phyloP scores from a whole-genome alignment of 495 filamentous ascomycete genomes.

The Penicillium odoratum region DNA sequence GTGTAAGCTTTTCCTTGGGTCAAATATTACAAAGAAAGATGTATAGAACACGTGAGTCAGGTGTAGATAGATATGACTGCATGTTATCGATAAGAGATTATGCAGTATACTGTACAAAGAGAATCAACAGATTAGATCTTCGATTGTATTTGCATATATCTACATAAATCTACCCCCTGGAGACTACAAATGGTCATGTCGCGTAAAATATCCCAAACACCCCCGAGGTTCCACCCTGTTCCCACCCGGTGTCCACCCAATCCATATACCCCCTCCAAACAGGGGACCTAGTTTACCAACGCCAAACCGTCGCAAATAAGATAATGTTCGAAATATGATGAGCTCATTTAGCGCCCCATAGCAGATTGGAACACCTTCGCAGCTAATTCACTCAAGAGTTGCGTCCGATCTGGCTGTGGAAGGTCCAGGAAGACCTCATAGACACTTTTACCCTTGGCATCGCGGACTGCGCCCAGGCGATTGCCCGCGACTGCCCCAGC shows the following conservation, averaged over 20 bases:
- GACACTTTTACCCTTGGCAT: constrained; percentile 91
- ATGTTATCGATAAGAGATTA: constrained; percentile 24
- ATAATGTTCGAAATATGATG: neutral
- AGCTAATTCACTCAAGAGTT: constrained; percentile 72
- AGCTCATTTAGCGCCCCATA: constrained; percentile 29
- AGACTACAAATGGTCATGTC: neutral
- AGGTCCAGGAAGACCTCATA: constrained; percentile 86
- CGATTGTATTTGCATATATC: neutral
- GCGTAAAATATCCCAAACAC: neutral
- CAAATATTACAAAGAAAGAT: no score
- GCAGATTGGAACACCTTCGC: constrained; percentile 64
- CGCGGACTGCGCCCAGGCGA: constrained; percentile 79
- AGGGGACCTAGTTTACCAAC: neutral
- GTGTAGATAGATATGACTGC: constrained; percentile 4
- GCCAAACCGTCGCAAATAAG: neutral
- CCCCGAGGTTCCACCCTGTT: neutral
- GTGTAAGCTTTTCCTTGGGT: no score
- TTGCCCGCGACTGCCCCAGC: constrained; percentile 95
- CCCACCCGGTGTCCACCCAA: neutral
- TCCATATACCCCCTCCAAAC: neutral
- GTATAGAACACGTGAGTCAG: neutral
- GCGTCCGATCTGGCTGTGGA: constrained; percentile 74
- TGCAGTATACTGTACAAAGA: neutral
- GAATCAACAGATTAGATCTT: neutral
- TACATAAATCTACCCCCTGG: neutral